Evolutionary conservation across 768 basidiomycete genomes (phyloP), one percentile per base, ranked within the genome.

Genomic region (Leccinum longicurvipes): DNA sequence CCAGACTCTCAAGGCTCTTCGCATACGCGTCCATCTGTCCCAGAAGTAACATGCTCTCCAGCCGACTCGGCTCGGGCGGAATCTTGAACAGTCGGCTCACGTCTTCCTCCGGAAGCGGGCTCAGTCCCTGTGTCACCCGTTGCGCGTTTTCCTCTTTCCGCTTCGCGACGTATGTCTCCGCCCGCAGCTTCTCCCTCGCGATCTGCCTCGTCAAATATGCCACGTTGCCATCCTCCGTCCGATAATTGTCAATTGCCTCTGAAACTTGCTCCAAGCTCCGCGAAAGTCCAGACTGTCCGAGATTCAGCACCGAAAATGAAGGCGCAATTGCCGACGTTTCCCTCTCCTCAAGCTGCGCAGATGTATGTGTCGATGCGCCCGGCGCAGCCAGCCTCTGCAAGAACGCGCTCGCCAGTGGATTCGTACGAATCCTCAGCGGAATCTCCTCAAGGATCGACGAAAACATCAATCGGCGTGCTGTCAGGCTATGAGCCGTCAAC

Each of bases 191-290:
- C 72, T 97, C 94, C 28, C 94, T 82, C 28, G 86, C 86, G 66
- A 95, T 95, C 70, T 95, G 93, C 53, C 94, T 85, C 45, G 79
- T 79, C 62, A 92, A 76, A 77, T 93, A 97, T 51, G 89, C 93
- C 60, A 94, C 81, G 72, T 96, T 96, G 50, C 91, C 90, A 66
- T 95, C 91, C 72, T 97, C 94, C 53, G 89, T 91, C 64, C 86
- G 84, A 74, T 93, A 92, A 63, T 76, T 82, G 73, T 93, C 91
- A 56, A 96, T 77, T 0, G 87, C 84, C 70, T 96, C 92, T 57
- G 91, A 84, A 49, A 94, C 84, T 70, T 87, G 83, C 75, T 92
- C 90, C 60, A 96, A 73, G 69, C 90, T 90, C 67, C 81, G 81
- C 52, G 88, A 84, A 50, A 91, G 76, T 8, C 87, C 82, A 5